Conservation (phyloP, 176 grass and related monocot genomes). For the Musa itinerans region DNA sequence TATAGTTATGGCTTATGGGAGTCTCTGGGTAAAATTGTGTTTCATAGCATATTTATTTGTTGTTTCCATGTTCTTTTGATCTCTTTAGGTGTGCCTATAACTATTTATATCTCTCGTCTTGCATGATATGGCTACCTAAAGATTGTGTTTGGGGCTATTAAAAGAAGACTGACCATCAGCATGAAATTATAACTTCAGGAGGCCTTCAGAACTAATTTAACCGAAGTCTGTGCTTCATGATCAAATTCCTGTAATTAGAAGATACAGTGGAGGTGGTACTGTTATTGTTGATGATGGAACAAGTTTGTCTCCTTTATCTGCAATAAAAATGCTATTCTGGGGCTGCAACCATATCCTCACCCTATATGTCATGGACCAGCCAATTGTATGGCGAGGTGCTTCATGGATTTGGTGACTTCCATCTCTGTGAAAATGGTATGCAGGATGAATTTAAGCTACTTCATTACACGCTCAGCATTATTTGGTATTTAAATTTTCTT, state of each 20-base stretch:
- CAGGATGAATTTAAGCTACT: background rate
- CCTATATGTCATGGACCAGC: slow-evolving; percentile 82
- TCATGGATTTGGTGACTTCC: slow-evolving; percentile 46
- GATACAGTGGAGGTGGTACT: slow-evolving; percentile 72
- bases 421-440: slow-evolving; percentile 82
- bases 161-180: slow-evolving; percentile 14
- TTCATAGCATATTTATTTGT: background rate
- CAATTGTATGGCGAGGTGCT: slow-evolving; percentile 53
- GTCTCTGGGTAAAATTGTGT: slow-evolving; percentile 46
- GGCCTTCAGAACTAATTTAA: slow-evolving; percentile 64
- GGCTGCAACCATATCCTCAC: slow-evolving; percentile 64
- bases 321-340: slow-evolving; percentile 47
- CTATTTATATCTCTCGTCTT: slow-evolving; percentile 2
- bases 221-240: slow-evolving; percentile 43
- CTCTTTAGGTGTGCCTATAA: background rate
- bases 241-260: slow-evolving; percentile 49
- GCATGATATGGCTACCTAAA: background rate
- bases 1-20: slow-evolving; percentile 52
- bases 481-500: background rate
- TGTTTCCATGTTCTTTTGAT: background rate
- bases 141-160: slow-evolving; percentile 4
- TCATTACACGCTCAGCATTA: background rate
- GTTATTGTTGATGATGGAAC: slow-evolving; percentile 80
- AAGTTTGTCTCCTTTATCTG: slow-evolving; percentile 78
- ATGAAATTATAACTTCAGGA: slow-evolving; percentile 40